Evolutionary conservation across 208 protist species (phyloP).

Genomic region (Leptomonas pyrrhocoris): DNA sequence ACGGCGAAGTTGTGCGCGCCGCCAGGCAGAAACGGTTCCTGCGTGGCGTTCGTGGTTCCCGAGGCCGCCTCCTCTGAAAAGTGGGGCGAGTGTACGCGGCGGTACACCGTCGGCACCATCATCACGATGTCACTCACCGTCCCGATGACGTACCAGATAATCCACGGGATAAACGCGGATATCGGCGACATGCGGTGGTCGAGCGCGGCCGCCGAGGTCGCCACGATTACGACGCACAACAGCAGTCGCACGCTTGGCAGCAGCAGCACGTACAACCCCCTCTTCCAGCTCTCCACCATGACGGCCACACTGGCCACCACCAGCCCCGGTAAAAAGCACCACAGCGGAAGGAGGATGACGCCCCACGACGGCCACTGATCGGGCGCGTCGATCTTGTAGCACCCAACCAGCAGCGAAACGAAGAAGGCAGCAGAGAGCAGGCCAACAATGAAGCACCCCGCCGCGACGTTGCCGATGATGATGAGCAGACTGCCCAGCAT

Average conservation of each 20-base stretch:
- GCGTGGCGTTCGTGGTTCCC: slow-evolving; percentile 3
- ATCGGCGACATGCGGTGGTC: slow-evolving; percentile 31
- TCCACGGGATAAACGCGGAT: slow-evolving; percentile 41
- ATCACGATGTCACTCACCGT: slow-evolving; percentile 29
- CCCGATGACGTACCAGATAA: slow-evolving; percentile 39
- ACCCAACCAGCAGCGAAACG: slow-evolving; percentile 21
- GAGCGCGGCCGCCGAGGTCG: slow-evolving; percentile 45
- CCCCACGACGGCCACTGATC: slow-evolving; percentile 30
- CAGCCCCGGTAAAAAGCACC: slow-evolving; percentile 35
- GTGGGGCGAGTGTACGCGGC: slow-evolving; percentile 6
- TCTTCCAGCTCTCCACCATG: slow-evolving; percentile 16
- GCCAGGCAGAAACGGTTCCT: slow-evolving; percentile 2
- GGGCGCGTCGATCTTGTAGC: slow-evolving; percentile 32
- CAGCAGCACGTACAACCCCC: slow-evolving; percentile 21
- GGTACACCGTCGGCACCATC: slow-evolving; percentile 42
- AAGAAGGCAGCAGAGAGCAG: slow-evolving; percentile 22
- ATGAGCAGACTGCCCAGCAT: slow-evolving; percentile 31
- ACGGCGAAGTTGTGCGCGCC: background rate
- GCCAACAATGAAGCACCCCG: slow-evolving; percentile 18
- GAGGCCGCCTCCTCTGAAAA: background rate
- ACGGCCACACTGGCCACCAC: slow-evolving; percentile 27
- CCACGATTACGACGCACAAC: slow-evolving; percentile 27
- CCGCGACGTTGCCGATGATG: slow-evolving; percentile 19
- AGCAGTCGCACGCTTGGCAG: slow-evolving; percentile 25
- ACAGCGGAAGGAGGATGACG: slow-evolving; percentile 42